Evolutionary conservation across 1,284 basidiomycete species (phyloP).

Genomic region (Trichosporon inkin): DNA sequence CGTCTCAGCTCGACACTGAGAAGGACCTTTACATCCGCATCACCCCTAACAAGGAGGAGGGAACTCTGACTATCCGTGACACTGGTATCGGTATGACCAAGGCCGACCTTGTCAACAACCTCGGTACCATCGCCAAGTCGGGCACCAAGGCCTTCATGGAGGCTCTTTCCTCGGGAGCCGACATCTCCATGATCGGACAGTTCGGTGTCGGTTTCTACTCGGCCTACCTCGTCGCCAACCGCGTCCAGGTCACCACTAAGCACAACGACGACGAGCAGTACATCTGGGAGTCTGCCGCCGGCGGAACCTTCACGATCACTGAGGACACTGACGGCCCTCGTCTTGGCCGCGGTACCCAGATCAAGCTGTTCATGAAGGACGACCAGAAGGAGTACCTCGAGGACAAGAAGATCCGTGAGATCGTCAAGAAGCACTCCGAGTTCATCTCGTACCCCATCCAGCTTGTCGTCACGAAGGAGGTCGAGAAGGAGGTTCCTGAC

Average conservation of each 20-base stretch:
- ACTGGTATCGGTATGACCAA: constrained; percentile 99
- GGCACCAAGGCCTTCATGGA: constrained; percentile 82
- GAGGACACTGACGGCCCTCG: constrained; percentile 83
- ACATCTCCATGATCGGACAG: constrained; percentile 69
- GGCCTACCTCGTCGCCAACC: constrained; percentile 97
- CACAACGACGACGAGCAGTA: constrained; percentile 99
- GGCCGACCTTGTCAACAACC: constrained; percentile 60
- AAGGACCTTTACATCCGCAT: constrained; percentile 92
- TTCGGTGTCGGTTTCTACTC: constrained; percentile 99
- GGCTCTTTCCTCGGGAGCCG: constrained; percentile 83
- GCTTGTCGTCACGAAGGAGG: constrained; percentile 97
- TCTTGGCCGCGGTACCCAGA: constrained; percentile 90
- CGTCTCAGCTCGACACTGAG: constrained; percentile 75
- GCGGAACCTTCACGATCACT: constrained; percentile 99
- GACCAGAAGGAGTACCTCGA: constrained; percentile 98
- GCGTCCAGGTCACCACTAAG: constrained; percentile 97
- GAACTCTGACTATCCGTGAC: constrained; percentile 85
- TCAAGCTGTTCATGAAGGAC: constrained; percentile 95
- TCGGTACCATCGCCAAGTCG: constrained; percentile 95
- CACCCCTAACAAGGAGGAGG: constrained; percentile 93
- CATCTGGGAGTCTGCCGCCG: constrained; percentile 99
- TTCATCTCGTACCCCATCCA: constrained; percentile 99
- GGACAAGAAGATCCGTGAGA: constrained; percentile 99
- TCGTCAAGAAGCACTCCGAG: constrained; percentile 99
- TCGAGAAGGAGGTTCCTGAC: constrained; percentile 96